A percentile compares a stretch with the other conserved stretches of the same genome.
phyloP scores from a whole-genome alignment of 2,329 filamentous ascomycete genomes.

The Exophiala aquamarina region DNA sequence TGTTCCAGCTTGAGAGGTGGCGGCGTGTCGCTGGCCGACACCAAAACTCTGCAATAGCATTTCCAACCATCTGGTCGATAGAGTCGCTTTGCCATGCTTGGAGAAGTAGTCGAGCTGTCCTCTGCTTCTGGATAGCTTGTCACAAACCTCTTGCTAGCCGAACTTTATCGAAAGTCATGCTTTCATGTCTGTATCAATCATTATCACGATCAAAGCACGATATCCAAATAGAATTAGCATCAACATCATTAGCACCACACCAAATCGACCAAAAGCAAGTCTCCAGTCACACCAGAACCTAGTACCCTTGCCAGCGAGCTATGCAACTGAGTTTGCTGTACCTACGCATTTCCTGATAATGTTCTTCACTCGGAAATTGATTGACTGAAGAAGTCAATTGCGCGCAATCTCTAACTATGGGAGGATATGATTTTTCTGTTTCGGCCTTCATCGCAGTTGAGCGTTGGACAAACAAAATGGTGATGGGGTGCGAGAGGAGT shows the following conservation, averaged over 20 bases:
- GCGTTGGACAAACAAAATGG: too few species aligned
- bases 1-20: constrained; percentile 21
- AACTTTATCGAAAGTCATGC: not conserved
- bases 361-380: too few species aligned
- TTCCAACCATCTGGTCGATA: constrained; percentile 1
- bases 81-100: not conserved
- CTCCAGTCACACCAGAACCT: not conserved
- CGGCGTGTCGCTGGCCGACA: constrained; percentile 17
- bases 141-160: too few species aligned
- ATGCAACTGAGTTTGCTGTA: constrained; percentile 3
- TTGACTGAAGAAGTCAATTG: too few species aligned
- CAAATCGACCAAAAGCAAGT: constrained; percentile 7
- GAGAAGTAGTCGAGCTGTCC: too few species aligned
- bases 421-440: too few species aligned
- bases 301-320: constrained; percentile 3
- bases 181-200: constrained; percentile 18
- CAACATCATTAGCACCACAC: constrained; percentile 22
- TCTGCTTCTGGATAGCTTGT: too few species aligned
- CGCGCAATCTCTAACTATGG: too few species aligned
- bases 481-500: too few species aligned
- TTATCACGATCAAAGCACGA: constrained; percentile 21
- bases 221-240: constrained; percentile 20
- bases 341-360: too few species aligned
- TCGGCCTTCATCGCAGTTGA: too few species aligned
- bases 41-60: constrained; percentile 21